A percentile compares a stretch with the other conserved stretches of the same genome.
Conservation (phyloP, 805 yeast species). For the Saccharomycopsis selenospora region DNA sequence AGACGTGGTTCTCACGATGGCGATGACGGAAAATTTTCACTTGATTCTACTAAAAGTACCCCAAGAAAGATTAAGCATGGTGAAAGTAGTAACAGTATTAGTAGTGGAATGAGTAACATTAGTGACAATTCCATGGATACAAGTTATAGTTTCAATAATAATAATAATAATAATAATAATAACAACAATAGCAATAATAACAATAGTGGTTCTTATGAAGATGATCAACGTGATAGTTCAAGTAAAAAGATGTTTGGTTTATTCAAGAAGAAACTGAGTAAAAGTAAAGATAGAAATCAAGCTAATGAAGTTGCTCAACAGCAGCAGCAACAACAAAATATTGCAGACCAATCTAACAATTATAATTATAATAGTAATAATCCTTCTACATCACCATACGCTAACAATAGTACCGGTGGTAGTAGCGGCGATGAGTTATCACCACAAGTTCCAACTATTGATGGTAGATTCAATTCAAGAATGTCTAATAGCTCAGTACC, state of each 20-base stretch:
- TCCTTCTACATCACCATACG: neutral
- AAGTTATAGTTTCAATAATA: neutral
- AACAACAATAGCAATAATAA: neutral
- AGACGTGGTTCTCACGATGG: neutral
- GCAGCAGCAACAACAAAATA: neutral
- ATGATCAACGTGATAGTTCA: neutral
- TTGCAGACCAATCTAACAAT: neutral
- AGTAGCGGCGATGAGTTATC: neutral
- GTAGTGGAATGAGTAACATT: neutral
- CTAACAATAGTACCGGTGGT: neutral
- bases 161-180: neutral
- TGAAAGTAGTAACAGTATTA: neutral
- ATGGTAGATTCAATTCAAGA: constrained; percentile 9
- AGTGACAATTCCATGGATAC: neutral
- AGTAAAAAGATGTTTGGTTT: constrained; percentile 10
- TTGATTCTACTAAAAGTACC: neutral
- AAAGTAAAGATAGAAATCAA: constrained; percentile 9
- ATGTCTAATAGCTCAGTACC: neutral
- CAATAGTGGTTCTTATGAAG: neutral
- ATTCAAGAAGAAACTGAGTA: constrained; percentile 14
- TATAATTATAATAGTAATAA: neutral
- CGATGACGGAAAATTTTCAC: neutral
- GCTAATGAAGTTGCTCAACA: neutral
- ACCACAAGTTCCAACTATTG: constrained; percentile 14
- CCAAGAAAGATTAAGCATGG: neutral